Conservation (phyloP, 2,329 filamentous ascomycete genomes). For the Intubia oerlemansii region DNA sequence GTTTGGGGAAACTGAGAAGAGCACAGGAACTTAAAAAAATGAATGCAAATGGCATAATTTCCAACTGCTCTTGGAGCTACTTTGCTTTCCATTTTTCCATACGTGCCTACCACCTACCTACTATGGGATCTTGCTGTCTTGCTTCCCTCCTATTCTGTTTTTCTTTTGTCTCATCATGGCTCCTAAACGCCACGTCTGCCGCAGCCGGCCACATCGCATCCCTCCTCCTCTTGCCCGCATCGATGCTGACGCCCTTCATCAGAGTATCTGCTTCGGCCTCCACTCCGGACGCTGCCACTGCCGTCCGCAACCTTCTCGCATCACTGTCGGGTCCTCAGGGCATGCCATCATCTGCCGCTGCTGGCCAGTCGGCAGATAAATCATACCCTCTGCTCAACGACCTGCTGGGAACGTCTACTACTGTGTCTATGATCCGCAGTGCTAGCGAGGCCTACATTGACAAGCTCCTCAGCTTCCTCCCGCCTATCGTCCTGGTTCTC, state of each 20-base stretch:
- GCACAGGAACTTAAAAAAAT: background rate
- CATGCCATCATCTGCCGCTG: conserved; percentile 10
- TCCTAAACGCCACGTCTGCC: too few species aligned
- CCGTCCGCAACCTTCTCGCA: conserved; percentile 74
- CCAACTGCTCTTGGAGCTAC: too few species aligned
- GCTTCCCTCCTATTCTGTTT: too few species aligned
- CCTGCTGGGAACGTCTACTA: conserved; percentile 57
- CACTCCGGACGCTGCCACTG: conserved; percentile 53
- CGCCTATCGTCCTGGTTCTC: conserved; percentile 56
- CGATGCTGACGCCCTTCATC: conserved; percentile 35
- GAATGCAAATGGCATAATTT: background rate
- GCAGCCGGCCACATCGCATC: too few species aligned
- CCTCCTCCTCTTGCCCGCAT: too few species aligned
- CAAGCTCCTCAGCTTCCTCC: conserved; percentile 55
- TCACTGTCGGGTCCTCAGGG: conserved; percentile 44
- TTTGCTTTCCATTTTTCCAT: too few species aligned
- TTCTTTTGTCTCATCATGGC: too few species aligned
- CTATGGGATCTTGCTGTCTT: too few species aligned
- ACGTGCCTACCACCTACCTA: too few species aligned
- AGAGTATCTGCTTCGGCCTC: too few species aligned
- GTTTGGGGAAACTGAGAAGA: background rate
- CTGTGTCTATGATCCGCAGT: conserved; percentile 51
- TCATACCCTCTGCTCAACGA: conserved; percentile 71
- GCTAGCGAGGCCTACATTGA: conserved; percentile 48
- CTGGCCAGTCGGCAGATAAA: conserved; percentile 27